Evolutionary conservation across 176 grass and related monocot genomes (phyloP).

Genomic region (Ensete glaucum): DNA sequence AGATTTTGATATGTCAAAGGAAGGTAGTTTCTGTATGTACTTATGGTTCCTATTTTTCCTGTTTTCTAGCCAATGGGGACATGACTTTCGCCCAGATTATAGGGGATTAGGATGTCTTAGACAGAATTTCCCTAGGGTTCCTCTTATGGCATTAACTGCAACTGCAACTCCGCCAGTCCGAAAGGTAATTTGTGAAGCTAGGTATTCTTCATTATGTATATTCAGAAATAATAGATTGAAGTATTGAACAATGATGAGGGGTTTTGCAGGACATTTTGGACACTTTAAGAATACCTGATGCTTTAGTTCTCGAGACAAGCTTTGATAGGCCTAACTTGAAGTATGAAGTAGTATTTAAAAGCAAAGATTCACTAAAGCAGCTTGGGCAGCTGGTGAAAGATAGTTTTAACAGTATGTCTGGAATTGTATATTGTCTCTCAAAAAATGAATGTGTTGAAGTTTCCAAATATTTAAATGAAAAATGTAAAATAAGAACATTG

Average conservation of each 20-base stretch:
- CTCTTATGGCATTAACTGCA: slow-evolving; percentile 89
- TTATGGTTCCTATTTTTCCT: slow-evolving; percentile 12
- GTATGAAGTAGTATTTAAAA: slow-evolving; percentile 66
- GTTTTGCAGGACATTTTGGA: slow-evolving; percentile 50
- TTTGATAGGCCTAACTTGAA: slow-evolving; percentile 79
- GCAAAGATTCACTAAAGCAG: slow-evolving; percentile 54
- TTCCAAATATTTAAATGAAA: slow-evolving; percentile 73
- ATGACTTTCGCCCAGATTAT: slow-evolving; percentile 89
- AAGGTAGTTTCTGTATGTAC: neutral
- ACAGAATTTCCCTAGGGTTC: slow-evolving; percentile 73
- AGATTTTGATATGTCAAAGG: neutral
- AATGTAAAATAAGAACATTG: slow-evolving; percentile 58
- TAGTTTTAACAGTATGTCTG: slow-evolving; percentile 54
- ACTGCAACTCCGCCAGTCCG: slow-evolving; percentile 69
- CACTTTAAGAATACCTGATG: slow-evolving; percentile 53
- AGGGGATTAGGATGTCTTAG: slow-evolving; percentile 72
- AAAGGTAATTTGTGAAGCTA: slow-evolving; percentile 34
- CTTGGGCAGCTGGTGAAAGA: slow-evolving; percentile 69
- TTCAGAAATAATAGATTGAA: neutral
- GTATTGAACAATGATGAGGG: neutral
- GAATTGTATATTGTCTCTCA: slow-evolving; percentile 80
- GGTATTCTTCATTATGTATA: neutral
- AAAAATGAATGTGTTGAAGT: slow-evolving; percentile 81
- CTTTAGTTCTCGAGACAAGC: slow-evolving; percentile 61
- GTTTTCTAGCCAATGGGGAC: slow-evolving; percentile 74